Conservation (phyloP, 2,329 filamentous ascomycete genomes). For the Phaeosphaeria sp. region DNA sequence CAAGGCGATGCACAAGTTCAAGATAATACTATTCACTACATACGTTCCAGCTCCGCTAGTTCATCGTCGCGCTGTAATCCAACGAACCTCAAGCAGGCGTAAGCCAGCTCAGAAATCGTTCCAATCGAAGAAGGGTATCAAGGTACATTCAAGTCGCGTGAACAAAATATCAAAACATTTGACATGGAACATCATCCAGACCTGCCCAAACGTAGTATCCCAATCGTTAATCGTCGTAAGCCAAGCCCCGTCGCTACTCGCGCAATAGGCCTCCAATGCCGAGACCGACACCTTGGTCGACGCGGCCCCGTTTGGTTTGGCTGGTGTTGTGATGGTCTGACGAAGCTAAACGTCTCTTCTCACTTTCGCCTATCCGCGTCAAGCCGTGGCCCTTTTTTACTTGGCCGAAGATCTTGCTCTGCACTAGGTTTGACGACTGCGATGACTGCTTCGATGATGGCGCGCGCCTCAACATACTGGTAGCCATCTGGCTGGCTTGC, state of each 20-base stretch:
- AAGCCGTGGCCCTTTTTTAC: slow-evolving; percentile 62
- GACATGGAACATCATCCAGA: no score
- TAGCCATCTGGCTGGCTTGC: slow-evolving; percentile 79
- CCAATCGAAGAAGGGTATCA: neutral
- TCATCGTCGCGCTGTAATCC: neutral
- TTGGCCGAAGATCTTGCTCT: slow-evolving; percentile 68
- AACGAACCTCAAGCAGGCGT: neutral
- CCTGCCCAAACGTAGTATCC: neutral
- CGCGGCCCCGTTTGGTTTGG: slow-evolving; percentile 59
- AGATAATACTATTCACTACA: neutral
- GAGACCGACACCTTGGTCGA: slow-evolving; percentile 60
- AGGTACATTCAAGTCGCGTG: neutral
- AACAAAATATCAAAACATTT: neutral
- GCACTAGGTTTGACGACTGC: slow-evolving; percentile 52
- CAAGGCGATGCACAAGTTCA: no score
- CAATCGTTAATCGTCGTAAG: slow-evolving; percentile 14
- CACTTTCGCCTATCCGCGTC: slow-evolving; percentile 36
- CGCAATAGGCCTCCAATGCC: slow-evolving; percentile 58
- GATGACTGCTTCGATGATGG: slow-evolving; percentile 49
- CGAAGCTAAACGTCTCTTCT: slow-evolving; percentile 40
- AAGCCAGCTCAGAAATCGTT: neutral
- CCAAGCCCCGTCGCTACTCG: slow-evolving; percentile 30
- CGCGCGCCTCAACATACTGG: slow-evolving; percentile 72
- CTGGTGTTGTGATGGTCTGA: slow-evolving; percentile 34
- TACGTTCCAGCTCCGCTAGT: neutral